Evolutionary conservation across 768 basidiomycete species (phyloP), one percentile per base, ranked within the genome.

Genomic region (Suillus tomentosus): DNA sequence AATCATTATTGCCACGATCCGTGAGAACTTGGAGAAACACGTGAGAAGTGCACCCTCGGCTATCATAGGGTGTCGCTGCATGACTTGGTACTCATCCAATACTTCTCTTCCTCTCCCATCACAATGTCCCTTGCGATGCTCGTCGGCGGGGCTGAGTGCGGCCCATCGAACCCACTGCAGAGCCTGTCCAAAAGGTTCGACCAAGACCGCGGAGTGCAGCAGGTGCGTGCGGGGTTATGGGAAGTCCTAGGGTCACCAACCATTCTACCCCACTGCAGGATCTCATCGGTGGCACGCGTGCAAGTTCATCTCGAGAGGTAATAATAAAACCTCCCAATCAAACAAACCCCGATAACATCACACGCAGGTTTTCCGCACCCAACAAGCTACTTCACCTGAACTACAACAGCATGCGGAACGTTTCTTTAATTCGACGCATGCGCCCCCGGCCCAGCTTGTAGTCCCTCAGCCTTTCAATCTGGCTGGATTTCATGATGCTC

Each of bases 141-240:
- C 22, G 83, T 88, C 24, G 86, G 84, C 54, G 87, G 87, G 48
- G 81, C 91, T 1, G 92, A 94, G 51, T 96, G 94, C 68, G 95
- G 95, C 0, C 94, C 95, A 7, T 84, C 85, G 1, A 96, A 95
- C 73, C 87, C 93, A 13, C 76, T 96, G 19, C 91, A 93, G 71
- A 85, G 83, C 17, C 84, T 96, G 6, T 83, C 90, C 0, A 95
- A 95, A 72, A 82, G 84, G 53, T 89, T 94, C 66, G 91, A 92
- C 67, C 82, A 84, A 51, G 94, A 95, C 73, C 82, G 91, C 69
- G 91, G 91, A 10, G 71, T 85, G 2, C 91, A 92, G 73, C 92
- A 93, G 81, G 92, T 94, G 19, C 36, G 27, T 36, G 24, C 45
- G 54, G 54, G 27, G 58, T 22, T 47, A 22, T 43, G 22, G 51